Base-by-base conservation (phyloP, 345 rosid species). In the Draba incana region DNA sequence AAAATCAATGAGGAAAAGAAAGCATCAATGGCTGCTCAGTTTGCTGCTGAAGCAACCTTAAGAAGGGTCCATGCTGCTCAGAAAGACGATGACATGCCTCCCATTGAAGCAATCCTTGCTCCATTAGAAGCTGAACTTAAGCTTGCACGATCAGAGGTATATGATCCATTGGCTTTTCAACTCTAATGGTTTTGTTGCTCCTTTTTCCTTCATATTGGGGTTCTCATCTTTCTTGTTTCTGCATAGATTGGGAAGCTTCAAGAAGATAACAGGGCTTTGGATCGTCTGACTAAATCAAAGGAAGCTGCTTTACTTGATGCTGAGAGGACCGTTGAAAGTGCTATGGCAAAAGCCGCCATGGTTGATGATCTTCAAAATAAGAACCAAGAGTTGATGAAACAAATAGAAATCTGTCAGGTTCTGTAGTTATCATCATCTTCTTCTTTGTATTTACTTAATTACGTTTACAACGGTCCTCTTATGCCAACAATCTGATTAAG, bases 71-170 rank as follows among this genome's bases (percentile, higher is more conserved):
- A 95, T 72, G 97, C 99, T 83, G 99, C 99, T 47, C 98, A 95
- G 71, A 95, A 95, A 79, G 99, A 95, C 80, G 99, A 95, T 67
- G 99, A 95, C 75, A 95, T 95, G 97, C 99, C 99, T 75, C 99
- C 99, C 13, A 92, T 92, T 71, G 99, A 95, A 81, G 99, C 99
- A 67, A 95, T 95, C 71, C 99, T 95, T 54, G 99, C 98, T 44
- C 99, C 99, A 23, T 75, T 95, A 79, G 99, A 95, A 81, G 99
- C 99, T 68, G 98, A 95, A 75, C 91, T 95, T 62, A 95, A 95
- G 81, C 96, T 92, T 76, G 88, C 99, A 8, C 87, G 97, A 35
- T 96, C 83, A 55, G 99, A 95, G 97, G 99, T 89, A 38, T 56
- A 37, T 1, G 20, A 20, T 39, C 48, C 24, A 31, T 59, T 15